Evolutionary conservation across 441 rosid genomes (phyloP), one percentile per base, ranked within the genome.

Genomic region (Adansonia rubrostipa): DNA sequence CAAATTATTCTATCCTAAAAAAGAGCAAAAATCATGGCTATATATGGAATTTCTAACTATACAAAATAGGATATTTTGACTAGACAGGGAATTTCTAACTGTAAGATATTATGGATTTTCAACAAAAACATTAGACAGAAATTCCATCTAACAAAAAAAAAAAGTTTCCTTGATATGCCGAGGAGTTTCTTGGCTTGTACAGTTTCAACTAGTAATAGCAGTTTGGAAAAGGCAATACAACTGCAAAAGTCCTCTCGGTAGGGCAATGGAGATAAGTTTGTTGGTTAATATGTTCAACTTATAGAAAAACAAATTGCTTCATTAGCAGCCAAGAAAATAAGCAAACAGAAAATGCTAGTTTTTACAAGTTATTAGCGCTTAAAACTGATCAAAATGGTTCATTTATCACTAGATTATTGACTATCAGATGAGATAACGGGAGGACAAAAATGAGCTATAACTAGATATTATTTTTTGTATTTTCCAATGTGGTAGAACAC

Each of bases 311-410:
- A 17, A 33, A 63, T 51, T 36, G 66, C 22, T 3, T 62, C 20
- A 33, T 56, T 44, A 33, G 77, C 73, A 79, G 64, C n/a, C 44
- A 75, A 64, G 47, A 45, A 14, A 50, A 73, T 53, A 28, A 5
- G 50, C 6, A 63, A 36, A 75, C 24, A 33, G 5, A 63, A 58
- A 58, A 4, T 9, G 36, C 20, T 48, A 60, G 57, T 60, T 74
- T 74, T 44, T 62, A 45, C 56, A 47, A 14, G 28, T 63, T 7
- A 33, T 28, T 11, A 24, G 19, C 28, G 1, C 73, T 66, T 65
- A 66, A 63, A 53, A 42, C 8, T 40, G 51, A 65, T 53, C 20
- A 20, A 17, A 17, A 76, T 50, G 71, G 14, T 75, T 71, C 48
- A 71, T 71, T 19, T n/a, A 33, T 53, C 24, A 50, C 40, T 11